These are phyloP conservation scores for Paecilomyces formosus DNA, from an alignment of 2,329 filamentous ascomycete genomes.

Conservation along the genomic window DNA sequence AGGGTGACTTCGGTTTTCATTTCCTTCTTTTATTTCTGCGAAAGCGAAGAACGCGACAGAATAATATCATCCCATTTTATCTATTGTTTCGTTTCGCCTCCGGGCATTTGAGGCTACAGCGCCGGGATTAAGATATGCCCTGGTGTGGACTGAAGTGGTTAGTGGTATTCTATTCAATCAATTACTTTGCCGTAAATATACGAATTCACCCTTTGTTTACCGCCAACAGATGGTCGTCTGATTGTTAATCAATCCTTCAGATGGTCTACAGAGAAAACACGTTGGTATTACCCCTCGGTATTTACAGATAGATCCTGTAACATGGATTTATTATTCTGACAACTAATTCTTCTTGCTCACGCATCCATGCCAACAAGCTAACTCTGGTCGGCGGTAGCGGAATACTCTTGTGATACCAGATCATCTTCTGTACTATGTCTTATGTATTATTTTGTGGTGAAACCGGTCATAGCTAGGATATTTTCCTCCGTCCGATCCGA, in stretches of 20 bases:
- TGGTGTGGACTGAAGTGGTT: too few relatives aligned
- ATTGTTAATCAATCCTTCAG: not conserved
- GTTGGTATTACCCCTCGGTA: not conserved
- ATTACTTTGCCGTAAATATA: too few relatives aligned
- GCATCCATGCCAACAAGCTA: not conserved
- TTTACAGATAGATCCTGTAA: not conserved
- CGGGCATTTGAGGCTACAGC: too few relatives aligned
- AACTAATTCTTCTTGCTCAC: not conserved
- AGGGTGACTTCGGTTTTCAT: not conserved
- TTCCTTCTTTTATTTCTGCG: not conserved
- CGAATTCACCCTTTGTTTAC: too few relatives aligned
- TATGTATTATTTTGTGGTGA: not conserved
- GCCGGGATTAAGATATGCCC: too few relatives aligned
- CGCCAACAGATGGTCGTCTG: too few relatives aligned
- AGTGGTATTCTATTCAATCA: too few relatives aligned
- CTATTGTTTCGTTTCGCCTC: too few relatives aligned
- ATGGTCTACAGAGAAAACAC: not conserved
- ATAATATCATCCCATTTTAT: not conserved
- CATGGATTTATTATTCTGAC: not conserved
- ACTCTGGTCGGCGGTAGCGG: too few relatives aligned
- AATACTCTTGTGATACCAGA: not conserved
- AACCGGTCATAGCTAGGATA: not conserved
- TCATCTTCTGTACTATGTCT: not conserved
- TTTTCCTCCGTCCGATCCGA: not conserved
- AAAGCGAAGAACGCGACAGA: not conserved